A percentile compares a stretch with the other conserved stretches of the same genome.
Conservation (phyloP, 2,329 filamentous ascomycete species). For the Pyrenophora seminiperda region DNA sequence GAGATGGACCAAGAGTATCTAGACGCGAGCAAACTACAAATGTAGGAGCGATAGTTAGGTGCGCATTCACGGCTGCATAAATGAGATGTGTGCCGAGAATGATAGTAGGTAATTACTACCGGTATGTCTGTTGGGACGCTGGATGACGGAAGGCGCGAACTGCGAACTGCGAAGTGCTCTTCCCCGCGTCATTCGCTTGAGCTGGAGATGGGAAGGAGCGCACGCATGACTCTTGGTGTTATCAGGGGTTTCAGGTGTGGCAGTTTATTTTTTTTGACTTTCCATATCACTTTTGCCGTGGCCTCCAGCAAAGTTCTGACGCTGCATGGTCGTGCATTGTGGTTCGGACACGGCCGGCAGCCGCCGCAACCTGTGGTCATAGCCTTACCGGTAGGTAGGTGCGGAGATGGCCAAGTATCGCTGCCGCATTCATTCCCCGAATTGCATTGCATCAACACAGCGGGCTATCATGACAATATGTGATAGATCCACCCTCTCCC, state of each 20-base stretch:
- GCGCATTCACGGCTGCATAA: neutral
- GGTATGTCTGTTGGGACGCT: constrained; percentile 13
- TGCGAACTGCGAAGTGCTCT: neutral
- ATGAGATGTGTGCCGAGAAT: neutral
- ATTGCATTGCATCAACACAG: neutral
- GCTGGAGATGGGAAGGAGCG: constrained; percentile 1
- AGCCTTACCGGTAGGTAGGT: too few species aligned
- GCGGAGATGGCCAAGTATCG: too few species aligned
- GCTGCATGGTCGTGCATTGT: too few species aligned
- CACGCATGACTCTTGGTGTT: constrained; percentile 1
- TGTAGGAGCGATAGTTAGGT: neutral
- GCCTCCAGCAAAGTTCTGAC: too few species aligned
- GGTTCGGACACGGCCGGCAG: too few species aligned
- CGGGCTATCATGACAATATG: neutral
- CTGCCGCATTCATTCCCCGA: too few species aligned
- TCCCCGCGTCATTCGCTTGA: constrained; percentile 1
- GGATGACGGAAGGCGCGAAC: constrained; percentile 14
- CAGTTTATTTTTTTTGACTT: neutral
- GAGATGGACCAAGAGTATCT: constrained; percentile 1
- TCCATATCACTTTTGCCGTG: neutral
- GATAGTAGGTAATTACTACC: neutral
- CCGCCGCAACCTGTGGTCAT: too few species aligned
- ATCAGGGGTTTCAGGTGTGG: neutral
- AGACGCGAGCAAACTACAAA: constrained; percentile 5
- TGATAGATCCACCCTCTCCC: neutral